phyloP scores from a whole-genome alignment of 1,139 yeast species.

The Petasospora rhodanensis region DNA sequence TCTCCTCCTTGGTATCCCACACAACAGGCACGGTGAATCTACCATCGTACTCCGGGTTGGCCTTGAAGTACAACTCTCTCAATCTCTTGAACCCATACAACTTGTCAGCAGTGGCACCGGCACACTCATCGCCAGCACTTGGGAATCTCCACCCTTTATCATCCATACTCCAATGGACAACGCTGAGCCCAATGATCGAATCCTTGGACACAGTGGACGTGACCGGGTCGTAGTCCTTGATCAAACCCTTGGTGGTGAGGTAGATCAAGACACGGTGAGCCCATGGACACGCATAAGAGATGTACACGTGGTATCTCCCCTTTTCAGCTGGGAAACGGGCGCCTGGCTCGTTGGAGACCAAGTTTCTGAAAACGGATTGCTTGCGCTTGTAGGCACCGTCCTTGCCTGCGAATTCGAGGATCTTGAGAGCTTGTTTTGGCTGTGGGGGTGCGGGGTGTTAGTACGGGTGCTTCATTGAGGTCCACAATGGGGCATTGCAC shows the following conservation, averaged over 20 bases:
- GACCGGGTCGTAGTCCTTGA: constrained; percentile 35
- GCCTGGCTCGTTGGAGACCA: constrained; percentile 55
- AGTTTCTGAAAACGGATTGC: constrained; percentile 50
- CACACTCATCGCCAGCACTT: constrained; percentile 37
- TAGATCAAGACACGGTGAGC: constrained; percentile 84
- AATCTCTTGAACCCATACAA: constrained; percentile 57
- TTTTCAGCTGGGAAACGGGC: constrained; percentile 68
- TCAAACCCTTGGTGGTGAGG: constrained; percentile 74
- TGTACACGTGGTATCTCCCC: constrained; percentile 82
- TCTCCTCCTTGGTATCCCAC: constrained; percentile 79
- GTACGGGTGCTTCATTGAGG: no score
- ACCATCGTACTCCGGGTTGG: constrained; percentile 70
- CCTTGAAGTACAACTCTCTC: constrained; percentile 69
- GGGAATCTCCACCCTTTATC: constrained; percentile 83
- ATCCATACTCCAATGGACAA: constrained; percentile 89
- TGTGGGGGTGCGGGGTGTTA: no score
- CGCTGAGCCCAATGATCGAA: constrained; percentile 57
- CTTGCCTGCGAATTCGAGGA: constrained; percentile 43
- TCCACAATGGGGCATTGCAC: no score
- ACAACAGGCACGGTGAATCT: constrained; percentile 89
- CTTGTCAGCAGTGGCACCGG: constrained; percentile 61
- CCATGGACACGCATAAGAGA: constrained; percentile 90
- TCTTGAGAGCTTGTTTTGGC: no score
- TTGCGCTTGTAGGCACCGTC: constrained; percentile 53
- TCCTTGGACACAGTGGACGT: constrained; percentile 24